phyloP scores from a whole-genome alignment of 2,329 filamentous ascomycete species.

The Chlorencoelia australis region DNA sequence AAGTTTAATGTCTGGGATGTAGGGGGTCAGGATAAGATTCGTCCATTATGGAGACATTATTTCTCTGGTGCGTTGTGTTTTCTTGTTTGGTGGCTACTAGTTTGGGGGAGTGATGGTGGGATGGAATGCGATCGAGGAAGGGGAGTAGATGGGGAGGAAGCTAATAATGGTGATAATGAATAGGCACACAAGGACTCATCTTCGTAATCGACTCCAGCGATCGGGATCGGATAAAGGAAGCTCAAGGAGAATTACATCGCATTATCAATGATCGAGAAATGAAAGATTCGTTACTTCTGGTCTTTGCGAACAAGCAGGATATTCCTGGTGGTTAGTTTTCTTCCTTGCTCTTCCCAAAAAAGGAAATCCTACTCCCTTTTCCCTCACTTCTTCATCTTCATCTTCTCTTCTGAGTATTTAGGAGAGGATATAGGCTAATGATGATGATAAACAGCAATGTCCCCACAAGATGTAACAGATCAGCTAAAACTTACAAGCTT shows the following conservation, averaged over 20 bases:
- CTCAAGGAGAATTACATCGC: slow-evolving; percentile 83
- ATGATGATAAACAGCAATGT: slow-evolving; percentile 51
- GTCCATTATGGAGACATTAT: slow-evolving; percentile 95
- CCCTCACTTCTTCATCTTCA: no score
- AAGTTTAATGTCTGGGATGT: slow-evolving; percentile 99
- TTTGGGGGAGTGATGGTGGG: not conserved
- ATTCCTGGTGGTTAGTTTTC: slow-evolving; percentile 58
- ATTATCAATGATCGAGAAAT: slow-evolving; percentile 98
- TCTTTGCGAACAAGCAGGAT: slow-evolving; percentile 99
- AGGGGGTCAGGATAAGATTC: slow-evolving; percentile 97
- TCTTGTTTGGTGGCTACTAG: not conserved
- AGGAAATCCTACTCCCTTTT: no score
- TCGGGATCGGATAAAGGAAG: slow-evolving; percentile 83
- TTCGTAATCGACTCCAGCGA: slow-evolving; percentile 98
- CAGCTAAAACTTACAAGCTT: slow-evolving; percentile 65
- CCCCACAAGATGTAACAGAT: slow-evolving; percentile 69
- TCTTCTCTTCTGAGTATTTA: not conserved
- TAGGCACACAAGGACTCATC: slow-evolving; percentile 93
- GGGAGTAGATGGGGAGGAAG: slow-evolving; percentile 61
- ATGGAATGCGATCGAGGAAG: slow-evolving; percentile 1
- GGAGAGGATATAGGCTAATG: not conserved
- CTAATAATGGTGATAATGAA: slow-evolving; percentile 8
- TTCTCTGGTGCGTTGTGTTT: slow-evolving; percentile 57
- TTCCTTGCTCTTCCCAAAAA: no score
- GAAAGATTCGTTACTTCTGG: slow-evolving; percentile 85